Evolutionary conservation across 805 yeast species (phyloP).

Genomic region (Zygotorulaspora danielsina): DNA sequence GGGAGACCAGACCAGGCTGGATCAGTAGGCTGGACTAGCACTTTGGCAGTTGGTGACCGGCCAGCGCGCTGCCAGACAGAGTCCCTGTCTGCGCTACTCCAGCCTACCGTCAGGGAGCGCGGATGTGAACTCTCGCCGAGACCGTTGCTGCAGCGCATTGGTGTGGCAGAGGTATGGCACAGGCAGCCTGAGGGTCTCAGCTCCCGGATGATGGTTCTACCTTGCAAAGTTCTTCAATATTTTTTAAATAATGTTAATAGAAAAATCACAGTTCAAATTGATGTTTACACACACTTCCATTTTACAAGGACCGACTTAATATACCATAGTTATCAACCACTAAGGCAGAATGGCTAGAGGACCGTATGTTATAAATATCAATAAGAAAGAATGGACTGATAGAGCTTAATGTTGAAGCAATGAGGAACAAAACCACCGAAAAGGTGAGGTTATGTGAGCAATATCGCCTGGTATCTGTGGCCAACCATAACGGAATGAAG

Average conservation of each 20-base stretch:
- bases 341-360: slow-evolving; percentile 66
- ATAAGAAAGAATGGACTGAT: neutral
- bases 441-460: neutral
- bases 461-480: too few relatives aligned
- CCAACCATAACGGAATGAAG: too few relatives aligned
- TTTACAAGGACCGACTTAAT: slow-evolving; percentile 5
- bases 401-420: neutral
- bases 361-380: slow-evolving; percentile 51
- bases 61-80: too few relatives aligned
- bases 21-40: too few relatives aligned
- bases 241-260: neutral
- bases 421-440: neutral
- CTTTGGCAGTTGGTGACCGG: too few relatives aligned
- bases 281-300: neutral
- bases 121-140: too few relatives aligned
- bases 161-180: too few relatives aligned
- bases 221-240: slow-evolving; percentile 6
- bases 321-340: slow-evolving; percentile 19
- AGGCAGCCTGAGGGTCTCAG: too few relatives aligned
- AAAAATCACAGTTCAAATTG: neutral
- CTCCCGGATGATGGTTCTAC: neutral
- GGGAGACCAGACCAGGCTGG: too few relatives aligned
- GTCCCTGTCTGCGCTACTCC: too few relatives aligned
- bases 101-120: too few relatives aligned
- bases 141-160: too few relatives aligned